Conservation (phyloP, 495 filamentous ascomycete species). For the Hyaloscypha variabilis region DNA sequence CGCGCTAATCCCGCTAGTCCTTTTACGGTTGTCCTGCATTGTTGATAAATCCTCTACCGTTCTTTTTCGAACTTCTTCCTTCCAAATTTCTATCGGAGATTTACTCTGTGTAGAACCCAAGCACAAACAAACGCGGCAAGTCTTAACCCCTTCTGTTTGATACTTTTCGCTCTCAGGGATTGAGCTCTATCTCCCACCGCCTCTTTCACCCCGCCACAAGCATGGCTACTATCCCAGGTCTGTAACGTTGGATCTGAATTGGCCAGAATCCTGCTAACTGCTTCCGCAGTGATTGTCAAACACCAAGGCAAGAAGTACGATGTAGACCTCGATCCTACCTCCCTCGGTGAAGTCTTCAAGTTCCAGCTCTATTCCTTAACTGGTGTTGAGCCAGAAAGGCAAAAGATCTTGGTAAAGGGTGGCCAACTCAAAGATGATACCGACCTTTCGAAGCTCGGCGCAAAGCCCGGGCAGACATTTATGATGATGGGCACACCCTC, state of each 20-base stretch:
- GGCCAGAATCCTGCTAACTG: constrained; percentile 6
- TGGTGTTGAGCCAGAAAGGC: constrained; percentile 92
- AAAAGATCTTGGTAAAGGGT: constrained; percentile 94
- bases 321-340: constrained; percentile 83
- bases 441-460: constrained; percentile 75
- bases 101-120: neutral
- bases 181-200: constrained; percentile 12
- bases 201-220: constrained; percentile 27
- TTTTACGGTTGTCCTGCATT: neutral
- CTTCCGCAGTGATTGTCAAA: constrained; percentile 78
- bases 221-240: constrained; percentile 68
- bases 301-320: constrained; percentile 94
- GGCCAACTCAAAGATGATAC: constrained; percentile 95
- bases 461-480: constrained; percentile 84
- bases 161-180: neutral
- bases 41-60: constrained; percentile 1
- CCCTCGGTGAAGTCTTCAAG: constrained; percentile 91
- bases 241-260: constrained; percentile 27
- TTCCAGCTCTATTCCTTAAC: constrained; percentile 94
- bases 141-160: neutral
- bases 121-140: neutral
- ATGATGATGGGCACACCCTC: constrained; percentile 97
- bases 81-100: neutral
- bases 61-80: neutral
- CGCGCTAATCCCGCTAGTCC: no score